Base-by-base conservation (phyloP, 2,329 filamentous ascomycete genomes). In the Penicillium capsulatum region DNA sequence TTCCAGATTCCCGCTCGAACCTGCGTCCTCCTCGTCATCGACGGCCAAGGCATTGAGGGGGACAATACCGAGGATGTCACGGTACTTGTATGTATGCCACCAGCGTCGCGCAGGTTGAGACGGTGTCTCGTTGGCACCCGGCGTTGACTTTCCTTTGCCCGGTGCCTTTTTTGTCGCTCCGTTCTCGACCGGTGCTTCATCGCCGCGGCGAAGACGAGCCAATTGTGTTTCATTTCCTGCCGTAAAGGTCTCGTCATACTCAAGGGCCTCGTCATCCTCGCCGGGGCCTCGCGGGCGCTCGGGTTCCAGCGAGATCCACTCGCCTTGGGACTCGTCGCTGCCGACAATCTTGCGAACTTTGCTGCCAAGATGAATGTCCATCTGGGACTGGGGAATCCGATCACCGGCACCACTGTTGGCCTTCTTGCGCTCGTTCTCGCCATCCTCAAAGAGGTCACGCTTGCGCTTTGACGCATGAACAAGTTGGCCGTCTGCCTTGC, bases 71-170 rank as follows among this genome's bases (percentile, higher is more conserved):
- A 98, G 72, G 53, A 98, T 89, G n/a, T 90, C 86, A 42, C 90
- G 78, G 67, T 97, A 98, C 66, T 94, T 94, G 73, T 85, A 89
- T 4, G 90, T 94, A 60, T 83, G 80, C 87, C 89, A 97, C 69
- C 65, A 65, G 15, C 59, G 53, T 36, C 66, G 58, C 32, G 54
- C 36, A 17, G 55, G 37, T 11, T 58, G 50, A 26, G 54, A 55
- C 33, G 52, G 57, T 30, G 62, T 51, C 17, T 50, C 42, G 29
- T 50, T 51, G 20, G 42, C 30, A 26, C 51, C 48, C 17, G 31
- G 34, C 10, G 37, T 45, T 6, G 33, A 19, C 24, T 47, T 44
- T 16, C 30, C 40, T 38, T 56, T 47, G 31, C 16, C 34, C 30
- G 45, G 31, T 31, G 40, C 28, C 40, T 58, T 58, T 31, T 51